Evolutionary conservation across 257 asterid species (phyloP), one percentile per base, ranked within the genome.

Genomic region (Rubia yunnanensis): DNA sequence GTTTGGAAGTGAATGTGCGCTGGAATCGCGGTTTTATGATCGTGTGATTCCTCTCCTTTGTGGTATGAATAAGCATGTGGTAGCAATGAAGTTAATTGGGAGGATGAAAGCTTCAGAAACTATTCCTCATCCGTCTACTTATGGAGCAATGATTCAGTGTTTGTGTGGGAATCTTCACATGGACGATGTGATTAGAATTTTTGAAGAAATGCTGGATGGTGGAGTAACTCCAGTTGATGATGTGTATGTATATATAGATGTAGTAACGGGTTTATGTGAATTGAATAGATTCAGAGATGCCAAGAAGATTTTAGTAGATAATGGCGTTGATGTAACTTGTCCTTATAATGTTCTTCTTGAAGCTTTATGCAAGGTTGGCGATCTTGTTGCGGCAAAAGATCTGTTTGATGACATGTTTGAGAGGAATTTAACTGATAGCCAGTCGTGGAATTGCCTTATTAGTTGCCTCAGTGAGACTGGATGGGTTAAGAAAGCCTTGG

Each of bases 371-470:
- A 54, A 68, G 30, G 62, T 31, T 36, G 91, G 80, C 53, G 57
- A 74, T 66, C 76, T 86, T 69, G 31, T 4, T 30, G 50, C 70
- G 63, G 95, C 83, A 30, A 73, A 73, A 70, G 64, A 50, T 35
- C 60, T 83, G 80, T 80, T 91, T 32, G 73, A 73, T 62, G 77
- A 83, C 68, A 84, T 91, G 89, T 31, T 68, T 60, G 74, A 66
- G 55, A 77, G 77, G 41, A 66, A 76, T 62, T 67, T 72, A 66
- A 60, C 66, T 27, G 91, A 86, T 74, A 70, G 59, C 44, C n/a
- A 55, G 65, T 79, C 98, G 13, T 91, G 96, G 91, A 86, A 85
- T 82, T 75, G 83, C 65, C 49, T 86, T 34, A 84, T 88, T 65
- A 58, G 75, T 59, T 75, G 70, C 81, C 66, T 84, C 36, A 79